Conservation (phyloP, 305 asterid species). For the Solanum hybrid region DNA sequence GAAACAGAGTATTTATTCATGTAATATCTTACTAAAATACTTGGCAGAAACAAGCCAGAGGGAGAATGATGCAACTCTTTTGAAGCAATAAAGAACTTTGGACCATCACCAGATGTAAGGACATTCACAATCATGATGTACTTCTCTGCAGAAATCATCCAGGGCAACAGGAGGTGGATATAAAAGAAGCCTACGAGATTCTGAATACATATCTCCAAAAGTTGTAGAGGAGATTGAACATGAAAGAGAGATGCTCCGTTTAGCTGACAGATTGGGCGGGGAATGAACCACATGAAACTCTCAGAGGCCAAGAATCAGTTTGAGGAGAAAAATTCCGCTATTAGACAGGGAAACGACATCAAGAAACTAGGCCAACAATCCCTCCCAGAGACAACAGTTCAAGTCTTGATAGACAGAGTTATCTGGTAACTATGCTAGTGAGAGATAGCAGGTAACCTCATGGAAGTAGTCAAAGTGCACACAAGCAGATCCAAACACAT, state of each 20-base stretch:
- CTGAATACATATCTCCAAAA: constrained; percentile 10
- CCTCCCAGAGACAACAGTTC: neutral
- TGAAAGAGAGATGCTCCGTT: constrained; percentile 52
- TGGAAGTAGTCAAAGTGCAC: neutral
- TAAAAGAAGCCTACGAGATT: constrained; percentile 28
- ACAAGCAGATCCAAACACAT: neutral
- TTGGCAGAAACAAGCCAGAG: constrained; percentile 33
- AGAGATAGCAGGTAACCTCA: neutral
- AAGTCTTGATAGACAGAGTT: neutral
- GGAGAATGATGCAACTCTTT: constrained; percentile 23
- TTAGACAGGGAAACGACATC: constrained; percentile 21
- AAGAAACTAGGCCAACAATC: constrained; percentile 39
- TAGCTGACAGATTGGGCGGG: constrained; percentile 47
- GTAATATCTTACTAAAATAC: constrained; percentile 56
- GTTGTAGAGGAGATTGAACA: constrained; percentile 38
- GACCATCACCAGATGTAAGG: constrained; percentile 48
- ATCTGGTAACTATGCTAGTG: neutral
- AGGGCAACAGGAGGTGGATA: constrained; percentile 17
- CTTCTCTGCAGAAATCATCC: constrained; percentile 25
- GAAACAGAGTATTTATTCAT: constrained; percentile 28
- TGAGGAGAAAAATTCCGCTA: constrained; percentile 58
- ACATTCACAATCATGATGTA: constrained; percentile 45
- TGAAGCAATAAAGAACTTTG: constrained; percentile 40
- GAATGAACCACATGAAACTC: constrained; percentile 48
- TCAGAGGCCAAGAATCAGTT: constrained; percentile 40